Evolutionary conservation across 2,329 filamentous ascomycete genomes (phyloP).

Genomic region (Xylaria sp.): DNA sequence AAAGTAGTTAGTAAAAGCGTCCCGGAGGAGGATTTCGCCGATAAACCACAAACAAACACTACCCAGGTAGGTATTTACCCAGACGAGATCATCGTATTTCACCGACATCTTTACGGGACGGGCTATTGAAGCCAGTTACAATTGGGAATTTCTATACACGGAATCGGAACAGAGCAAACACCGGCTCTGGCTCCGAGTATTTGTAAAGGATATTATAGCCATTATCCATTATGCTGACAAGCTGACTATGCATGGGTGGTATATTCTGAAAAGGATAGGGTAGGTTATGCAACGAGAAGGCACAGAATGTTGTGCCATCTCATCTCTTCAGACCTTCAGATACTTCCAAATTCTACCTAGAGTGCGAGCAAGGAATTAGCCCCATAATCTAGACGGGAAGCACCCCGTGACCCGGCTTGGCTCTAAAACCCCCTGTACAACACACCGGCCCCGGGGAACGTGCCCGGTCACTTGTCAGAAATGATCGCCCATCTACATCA

Average conservation of each 20-base stretch:
- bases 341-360: conserved; percentile 14
- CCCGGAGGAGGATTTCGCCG: background rate
- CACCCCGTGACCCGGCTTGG: conserved; percentile 33
- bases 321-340: conserved; percentile 1
- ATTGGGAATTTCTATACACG: background rate
- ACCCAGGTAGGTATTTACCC: background rate
- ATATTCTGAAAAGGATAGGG: conserved; percentile 1
- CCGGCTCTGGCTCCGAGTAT: background rate
- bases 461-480: conserved; percentile 34
- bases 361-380: conserved; percentile 17
- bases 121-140: background rate
- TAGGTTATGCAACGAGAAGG: conserved; percentile 16
- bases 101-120: background rate
- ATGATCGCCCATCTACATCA: conserved; percentile 33
- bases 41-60: background rate
- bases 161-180: background rate
- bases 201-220: conserved; percentile 16
- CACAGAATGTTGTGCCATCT: conserved; percentile 11
- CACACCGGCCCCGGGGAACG: conserved; percentile 33
- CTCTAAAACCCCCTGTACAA: conserved; percentile 31
- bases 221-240: conserved; percentile 2
- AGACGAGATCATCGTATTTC: background rate
- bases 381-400: conserved; percentile 29
- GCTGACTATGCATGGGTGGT: background rate
- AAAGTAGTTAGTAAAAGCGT: background rate